Evolutionary conservation across 768 basidiomycete genomes (phyloP).

Genomic region (Boletus subparvulus): DNA sequence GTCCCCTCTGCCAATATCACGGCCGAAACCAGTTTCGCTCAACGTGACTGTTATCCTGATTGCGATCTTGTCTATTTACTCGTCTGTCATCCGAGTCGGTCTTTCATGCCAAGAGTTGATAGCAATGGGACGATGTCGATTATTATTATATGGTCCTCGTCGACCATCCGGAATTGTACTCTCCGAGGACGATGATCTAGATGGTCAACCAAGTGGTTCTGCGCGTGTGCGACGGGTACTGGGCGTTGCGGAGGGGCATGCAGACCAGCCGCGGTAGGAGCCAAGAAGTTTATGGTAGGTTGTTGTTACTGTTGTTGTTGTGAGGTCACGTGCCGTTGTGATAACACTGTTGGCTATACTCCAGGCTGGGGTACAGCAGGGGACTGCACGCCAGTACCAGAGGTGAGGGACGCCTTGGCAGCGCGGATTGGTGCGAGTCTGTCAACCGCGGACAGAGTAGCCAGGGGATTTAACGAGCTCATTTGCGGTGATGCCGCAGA

Average conservation of each 20-base stretch:
- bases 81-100: conserved; percentile 22
- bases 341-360: background rate
- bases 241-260: conserved; percentile 24
- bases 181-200: conserved; percentile 20
- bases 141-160: conserved; percentile 17
- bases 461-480: conserved; percentile 8
- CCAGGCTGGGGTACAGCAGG: background rate
- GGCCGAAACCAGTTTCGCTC: conserved; percentile 7
- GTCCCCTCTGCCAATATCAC: conserved; percentile 1
- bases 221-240: conserved; percentile 5
- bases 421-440: conserved; percentile 36
- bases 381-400: background rate
- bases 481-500: conserved; percentile 13
- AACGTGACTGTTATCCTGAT: conserved; percentile 5
- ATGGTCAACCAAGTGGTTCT: conserved; percentile 15
- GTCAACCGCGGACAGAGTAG: conserved; percentile 10
- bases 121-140: conserved; percentile 14
- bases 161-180: conserved; percentile 17
- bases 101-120: too few species aligned
- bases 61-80: conserved; percentile 8
- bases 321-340: conserved; percentile 1
- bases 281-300: background rate
- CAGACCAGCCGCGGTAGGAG: background rate
- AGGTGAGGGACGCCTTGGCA: conserved; percentile 28
- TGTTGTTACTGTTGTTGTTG: too few species aligned